Evolutionary conservation across 2,329 filamentous ascomycete genomes (phyloP).

Genomic region (Juglanconis oblonga): DNA sequence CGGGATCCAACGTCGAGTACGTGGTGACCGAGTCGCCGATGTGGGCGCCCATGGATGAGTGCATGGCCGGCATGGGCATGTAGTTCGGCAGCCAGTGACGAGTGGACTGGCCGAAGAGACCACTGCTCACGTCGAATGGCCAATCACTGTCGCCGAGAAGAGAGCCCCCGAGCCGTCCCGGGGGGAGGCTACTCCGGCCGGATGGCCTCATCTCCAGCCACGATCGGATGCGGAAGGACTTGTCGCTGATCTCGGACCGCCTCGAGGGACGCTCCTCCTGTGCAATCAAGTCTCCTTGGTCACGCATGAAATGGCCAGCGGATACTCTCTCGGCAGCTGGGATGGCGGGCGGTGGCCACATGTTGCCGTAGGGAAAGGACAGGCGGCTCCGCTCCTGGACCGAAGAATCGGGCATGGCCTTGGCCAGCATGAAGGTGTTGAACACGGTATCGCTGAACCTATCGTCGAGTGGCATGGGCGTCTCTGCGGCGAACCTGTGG

Average conservation of each 20-base stretch:
- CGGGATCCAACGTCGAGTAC: conserved; percentile 67
- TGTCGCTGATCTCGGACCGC: conserved; percentile 61
- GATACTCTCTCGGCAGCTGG: conserved; percentile 58
- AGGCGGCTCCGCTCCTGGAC: conserved; percentile 28
- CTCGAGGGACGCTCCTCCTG: conserved; percentile 38
- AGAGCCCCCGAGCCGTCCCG: background rate
- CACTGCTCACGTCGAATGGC: background rate
- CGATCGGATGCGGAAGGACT: conserved; percentile 69
- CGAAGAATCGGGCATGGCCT: conserved; percentile 39
- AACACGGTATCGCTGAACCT: conserved; percentile 49
- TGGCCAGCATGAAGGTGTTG: conserved; percentile 67
- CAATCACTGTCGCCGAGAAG: background rate
- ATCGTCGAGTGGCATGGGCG: conserved; percentile 49
- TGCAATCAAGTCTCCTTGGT: conserved; percentile 25
- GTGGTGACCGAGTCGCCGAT: conserved; percentile 59
- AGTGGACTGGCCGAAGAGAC: conserved; percentile 21
- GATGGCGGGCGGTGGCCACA: conserved; percentile 76
- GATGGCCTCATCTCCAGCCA: conserved; percentile 66
- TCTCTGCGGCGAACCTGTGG: conserved; percentile 47
- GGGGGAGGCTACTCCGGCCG: conserved; percentile 4
- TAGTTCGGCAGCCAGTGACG: conserved; percentile 13
- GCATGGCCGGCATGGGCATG: conserved; percentile 16
- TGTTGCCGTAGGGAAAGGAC: conserved; percentile 44
- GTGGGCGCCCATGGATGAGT: conserved; percentile 38
- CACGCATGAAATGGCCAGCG: conserved; percentile 24